phyloP scores from a whole-genome alignment of 2,329 filamentous ascomycete species.

The Ascochyta lentis region DNA sequence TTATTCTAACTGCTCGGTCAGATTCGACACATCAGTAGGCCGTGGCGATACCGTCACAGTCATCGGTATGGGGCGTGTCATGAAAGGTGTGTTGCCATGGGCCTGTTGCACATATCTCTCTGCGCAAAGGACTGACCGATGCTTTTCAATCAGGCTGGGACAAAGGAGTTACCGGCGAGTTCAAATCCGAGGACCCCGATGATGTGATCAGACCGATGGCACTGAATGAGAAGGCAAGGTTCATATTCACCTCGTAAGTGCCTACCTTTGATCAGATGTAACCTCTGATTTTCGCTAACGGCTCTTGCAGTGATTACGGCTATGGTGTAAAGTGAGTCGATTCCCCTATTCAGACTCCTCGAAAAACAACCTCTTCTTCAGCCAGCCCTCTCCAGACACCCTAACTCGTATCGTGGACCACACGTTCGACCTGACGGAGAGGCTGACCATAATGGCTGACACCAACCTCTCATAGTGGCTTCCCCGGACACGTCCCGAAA shows the following conservation, averaged over 20 bases:
- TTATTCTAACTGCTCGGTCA: conserved; percentile 46
- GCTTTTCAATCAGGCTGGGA: conserved; percentile 54
- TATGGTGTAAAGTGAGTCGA: conserved; percentile 47
- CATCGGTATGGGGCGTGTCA: conserved; percentile 86
- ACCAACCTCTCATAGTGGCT: conserved; percentile 63
- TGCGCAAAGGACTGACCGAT: background rate
- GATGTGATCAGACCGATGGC: conserved; percentile 68
- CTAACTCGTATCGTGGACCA: too few species aligned
- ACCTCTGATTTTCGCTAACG: conserved; percentile 23
- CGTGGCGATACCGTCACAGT: conserved; percentile 76
- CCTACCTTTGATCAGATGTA: conserved; percentile 2
- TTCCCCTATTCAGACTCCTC: background rate
- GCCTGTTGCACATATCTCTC: background rate
- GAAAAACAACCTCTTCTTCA: background rate
- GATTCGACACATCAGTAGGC: conserved; percentile 87
- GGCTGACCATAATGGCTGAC: conserved; percentile 25
- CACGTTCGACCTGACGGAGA: too few species aligned
- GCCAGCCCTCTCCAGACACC: too few species aligned
- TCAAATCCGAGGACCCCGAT: conserved; percentile 10
- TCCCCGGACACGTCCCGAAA: conserved; percentile 77
- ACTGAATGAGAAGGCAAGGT: conserved; percentile 85
- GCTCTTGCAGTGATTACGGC: conserved; percentile 42
- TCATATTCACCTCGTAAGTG: conserved; percentile 78
- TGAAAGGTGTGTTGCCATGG: conserved; percentile 69
- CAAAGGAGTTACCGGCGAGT: conserved; percentile 69